Percentiles rank a stretch among this genome's conserved stretches.
Evolutionary conservation across 345 rosid species (phyloP).

Genomic region (Gossypium bickii): DNA sequence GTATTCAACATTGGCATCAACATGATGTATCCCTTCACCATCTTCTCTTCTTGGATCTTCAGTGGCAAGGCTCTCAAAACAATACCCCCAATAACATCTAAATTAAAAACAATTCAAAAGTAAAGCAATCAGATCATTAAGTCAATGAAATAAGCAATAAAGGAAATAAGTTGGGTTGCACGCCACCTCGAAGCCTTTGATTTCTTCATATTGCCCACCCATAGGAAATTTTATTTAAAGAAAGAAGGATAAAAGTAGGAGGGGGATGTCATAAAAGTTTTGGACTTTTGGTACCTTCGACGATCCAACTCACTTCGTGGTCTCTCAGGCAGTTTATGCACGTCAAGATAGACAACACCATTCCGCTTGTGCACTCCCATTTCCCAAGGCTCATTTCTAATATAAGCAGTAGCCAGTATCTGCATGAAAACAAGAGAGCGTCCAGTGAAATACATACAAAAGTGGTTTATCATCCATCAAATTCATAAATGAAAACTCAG

Average conservation of each 20-base stretch:
- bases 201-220: not conserved
- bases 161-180: conserved; percentile 2
- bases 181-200: not conserved
- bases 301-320: conserved; percentile 81
- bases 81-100: conserved; percentile 98
- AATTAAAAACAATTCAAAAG: conserved; percentile 8
- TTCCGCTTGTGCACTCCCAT: conserved; percentile 99
- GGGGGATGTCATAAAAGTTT: not conserved
- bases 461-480: not conserved
- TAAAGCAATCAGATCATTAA: conserved; percentile 4
- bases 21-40: conserved; percentile 76
- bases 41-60: conserved; percentile 78
- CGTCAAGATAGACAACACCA: conserved; percentile 88
- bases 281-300: conserved; percentile 51
- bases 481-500: not conserved
- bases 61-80: conserved; percentile 91
- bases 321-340: conserved; percentile 88
- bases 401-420: conserved; percentile 89
- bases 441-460: not conserved
- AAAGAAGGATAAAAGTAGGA: not conserved
- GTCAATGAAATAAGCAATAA: conserved; percentile 1
- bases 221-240: not conserved
- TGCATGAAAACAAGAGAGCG: conserved; percentile 25
- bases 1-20: conserved; percentile 8
- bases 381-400: conserved; percentile 88